Conservation (phyloP, 176 grass and related monocot species). For the Oropetium thomaeum region DNA sequence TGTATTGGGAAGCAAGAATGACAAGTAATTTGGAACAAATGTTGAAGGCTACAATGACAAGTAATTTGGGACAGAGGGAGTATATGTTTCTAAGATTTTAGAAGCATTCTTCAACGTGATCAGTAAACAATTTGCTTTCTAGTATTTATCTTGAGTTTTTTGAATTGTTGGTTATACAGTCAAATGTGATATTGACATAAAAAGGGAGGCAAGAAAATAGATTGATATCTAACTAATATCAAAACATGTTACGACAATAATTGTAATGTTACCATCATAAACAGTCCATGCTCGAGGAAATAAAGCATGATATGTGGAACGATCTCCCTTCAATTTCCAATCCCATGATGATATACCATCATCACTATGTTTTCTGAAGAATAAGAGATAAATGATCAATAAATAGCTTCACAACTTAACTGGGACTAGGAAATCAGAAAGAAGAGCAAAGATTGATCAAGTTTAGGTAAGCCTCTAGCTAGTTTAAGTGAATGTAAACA, state of each 20-base stretch:
- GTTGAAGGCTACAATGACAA: too few species aligned
- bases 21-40: too few species aligned
- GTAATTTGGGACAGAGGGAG: too few species aligned
- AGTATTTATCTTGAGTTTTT: neutral
- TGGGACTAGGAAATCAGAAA: slow-evolving; percentile 18
- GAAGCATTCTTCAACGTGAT: neutral
- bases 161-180: neutral
- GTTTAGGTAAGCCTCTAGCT: neutral
- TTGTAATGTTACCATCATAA: slow-evolving; percentile 78
- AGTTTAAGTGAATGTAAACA: slow-evolving; percentile 17
- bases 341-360: slow-evolving; percentile 94
- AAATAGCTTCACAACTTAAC: neutral
- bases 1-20: too few species aligned
- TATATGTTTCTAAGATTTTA: neutral
- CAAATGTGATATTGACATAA: neutral
- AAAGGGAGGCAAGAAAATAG: neutral
- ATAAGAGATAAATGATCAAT: neutral
- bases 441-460: neutral
- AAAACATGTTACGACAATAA: slow-evolving; percentile 4
- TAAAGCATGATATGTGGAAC: slow-evolving; percentile 95
- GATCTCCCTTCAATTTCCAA: slow-evolving; percentile 92
- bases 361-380: slow-evolving; percentile 70
- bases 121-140: neutral
- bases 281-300: slow-evolving; percentile 98
- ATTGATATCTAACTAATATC: neutral